These are phyloP conservation scores for Dendryphion nanum DNA, from an alignment of 2,329 filamentous ascomycete genomes.

Conservation along the genomic window DNA sequence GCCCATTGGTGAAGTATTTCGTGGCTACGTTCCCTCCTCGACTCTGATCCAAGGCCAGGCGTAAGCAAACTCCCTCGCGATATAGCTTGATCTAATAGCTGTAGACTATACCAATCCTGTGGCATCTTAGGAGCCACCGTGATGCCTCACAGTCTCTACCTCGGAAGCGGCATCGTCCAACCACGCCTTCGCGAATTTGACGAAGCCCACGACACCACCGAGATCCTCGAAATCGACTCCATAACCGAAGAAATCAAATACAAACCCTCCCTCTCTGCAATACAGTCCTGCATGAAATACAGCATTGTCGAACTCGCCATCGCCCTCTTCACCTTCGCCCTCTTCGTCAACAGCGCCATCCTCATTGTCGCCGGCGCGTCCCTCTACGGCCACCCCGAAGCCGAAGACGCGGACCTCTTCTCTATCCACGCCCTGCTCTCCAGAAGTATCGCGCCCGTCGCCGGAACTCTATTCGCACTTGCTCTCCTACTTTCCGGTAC, in stretches of 20 bases:
- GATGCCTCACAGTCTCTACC: slow-evolving; percentile 61
- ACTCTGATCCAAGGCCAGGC: slow-evolving; percentile 53
- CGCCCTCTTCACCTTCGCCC: slow-evolving; percentile 76
- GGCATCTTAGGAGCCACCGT: slow-evolving; percentile 74
- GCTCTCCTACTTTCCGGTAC: slow-evolving; percentile 77
- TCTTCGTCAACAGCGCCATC: slow-evolving; percentile 82
- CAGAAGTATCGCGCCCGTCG: slow-evolving; percentile 66
- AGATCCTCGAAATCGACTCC: slow-evolving; percentile 17
- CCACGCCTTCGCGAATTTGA: slow-evolving; percentile 45
- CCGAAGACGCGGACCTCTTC: slow-evolving; percentile 73
- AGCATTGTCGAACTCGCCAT: slow-evolving; percentile 69
- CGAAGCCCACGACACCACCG: slow-evolving; percentile 9
- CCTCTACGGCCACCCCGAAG: slow-evolving; percentile 60
- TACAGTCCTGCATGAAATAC: slow-evolving; percentile 70
- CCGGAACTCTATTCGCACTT: slow-evolving; percentile 80
- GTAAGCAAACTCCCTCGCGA: slow-evolving; percentile 35
- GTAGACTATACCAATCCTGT: slow-evolving; percentile 59
- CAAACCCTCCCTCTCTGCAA: slow-evolving; percentile 69
- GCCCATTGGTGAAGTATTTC: slow-evolving; percentile 53
- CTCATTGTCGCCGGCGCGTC: slow-evolving; percentile 78
- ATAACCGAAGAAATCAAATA: slow-evolving; percentile 54
- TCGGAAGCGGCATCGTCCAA: slow-evolving; percentile 57
- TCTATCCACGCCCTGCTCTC: slow-evolving; percentile 75
- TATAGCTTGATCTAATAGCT: slow-evolving; percentile 1
- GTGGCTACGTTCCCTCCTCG: slow-evolving; percentile 55